Conservation (phyloP, 139 green algal genomes). For the Parachlorella kessleri region DNA sequence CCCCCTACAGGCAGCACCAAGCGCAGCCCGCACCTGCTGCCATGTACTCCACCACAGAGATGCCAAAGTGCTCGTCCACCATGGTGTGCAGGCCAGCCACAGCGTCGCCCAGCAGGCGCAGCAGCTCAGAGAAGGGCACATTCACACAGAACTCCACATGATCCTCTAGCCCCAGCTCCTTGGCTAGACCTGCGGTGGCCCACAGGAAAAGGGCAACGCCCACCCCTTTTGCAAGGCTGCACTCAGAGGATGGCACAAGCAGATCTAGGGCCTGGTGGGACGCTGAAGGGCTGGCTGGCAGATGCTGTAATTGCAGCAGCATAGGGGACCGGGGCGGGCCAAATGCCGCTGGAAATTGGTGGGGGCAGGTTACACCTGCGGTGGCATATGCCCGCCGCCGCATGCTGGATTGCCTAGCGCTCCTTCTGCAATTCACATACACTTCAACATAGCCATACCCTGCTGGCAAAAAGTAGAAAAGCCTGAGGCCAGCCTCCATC, state of each 20-base stretch:
- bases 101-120: conserved; percentile 74
- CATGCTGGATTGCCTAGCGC: no score
- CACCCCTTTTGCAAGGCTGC: no score
- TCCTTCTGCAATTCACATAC: no score
- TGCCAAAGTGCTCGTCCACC: conserved; percentile 99
- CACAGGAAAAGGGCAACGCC: no score
- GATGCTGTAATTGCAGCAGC: not conserved
- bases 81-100: conserved; percentile 95
- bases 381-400: no score
- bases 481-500: no score
- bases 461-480: no score
- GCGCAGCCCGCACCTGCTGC: conserved; percentile 62
- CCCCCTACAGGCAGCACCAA: not conserved
- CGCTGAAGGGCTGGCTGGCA: not conserved
- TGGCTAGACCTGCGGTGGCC: conserved; percentile 25
- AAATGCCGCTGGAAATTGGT: no score
- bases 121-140: conserved; percentile 71
- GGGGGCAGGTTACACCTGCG: no score
- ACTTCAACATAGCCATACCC: no score
- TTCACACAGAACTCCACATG: conserved; percentile 64
- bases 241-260: no score
- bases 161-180: conserved; percentile 39
- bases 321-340: not conserved
- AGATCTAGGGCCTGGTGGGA: not conserved
- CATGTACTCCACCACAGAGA: conserved; percentile 99